Evolutionary conservation across 768 basidiomycete species (phyloP).

Genomic region (Xerocomellus dryophilus): DNA sequence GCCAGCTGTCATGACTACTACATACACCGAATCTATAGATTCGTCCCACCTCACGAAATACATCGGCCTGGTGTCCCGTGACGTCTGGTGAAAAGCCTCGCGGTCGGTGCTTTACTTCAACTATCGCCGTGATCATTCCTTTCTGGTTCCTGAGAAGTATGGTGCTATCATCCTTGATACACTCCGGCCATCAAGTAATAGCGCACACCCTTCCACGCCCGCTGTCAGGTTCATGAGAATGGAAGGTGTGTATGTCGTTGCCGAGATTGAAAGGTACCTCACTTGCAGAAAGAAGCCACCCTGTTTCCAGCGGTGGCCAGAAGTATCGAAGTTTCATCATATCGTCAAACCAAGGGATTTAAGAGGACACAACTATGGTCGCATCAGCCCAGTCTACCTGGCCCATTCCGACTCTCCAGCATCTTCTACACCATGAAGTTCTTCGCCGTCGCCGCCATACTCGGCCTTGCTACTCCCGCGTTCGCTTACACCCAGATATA

Average conservation of each 20-base stretch:
- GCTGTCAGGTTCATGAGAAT: neutral
- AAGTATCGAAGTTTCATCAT: neutral
- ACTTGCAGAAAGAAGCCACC: neutral
- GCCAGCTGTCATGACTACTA: neutral
- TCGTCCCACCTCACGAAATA: constrained; percentile 8
- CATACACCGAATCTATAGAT: neutral
- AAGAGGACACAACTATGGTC: neutral
- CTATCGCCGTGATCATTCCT: neutral
- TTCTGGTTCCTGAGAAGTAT: neutral
- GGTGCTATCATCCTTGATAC: neutral
- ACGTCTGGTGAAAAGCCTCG: neutral
- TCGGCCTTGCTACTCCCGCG: constrained; percentile 10
- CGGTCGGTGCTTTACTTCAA: neutral
- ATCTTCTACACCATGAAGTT: constrained; percentile 7
- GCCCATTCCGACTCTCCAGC: neutral
- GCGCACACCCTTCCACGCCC: no score
- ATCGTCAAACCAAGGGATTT: neutral
- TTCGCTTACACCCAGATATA: constrained; percentile 4
- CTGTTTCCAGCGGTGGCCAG: neutral
- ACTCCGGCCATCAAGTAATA: no score
- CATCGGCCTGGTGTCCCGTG: neutral
- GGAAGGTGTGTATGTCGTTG: neutral
- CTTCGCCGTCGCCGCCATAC: neutral
- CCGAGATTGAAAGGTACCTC: neutral
- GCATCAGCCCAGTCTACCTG: neutral